Evolutionary conservation across 495 filamentous ascomycete genomes (phyloP).

Genomic region (Annulohypoxylon bovei): DNA sequence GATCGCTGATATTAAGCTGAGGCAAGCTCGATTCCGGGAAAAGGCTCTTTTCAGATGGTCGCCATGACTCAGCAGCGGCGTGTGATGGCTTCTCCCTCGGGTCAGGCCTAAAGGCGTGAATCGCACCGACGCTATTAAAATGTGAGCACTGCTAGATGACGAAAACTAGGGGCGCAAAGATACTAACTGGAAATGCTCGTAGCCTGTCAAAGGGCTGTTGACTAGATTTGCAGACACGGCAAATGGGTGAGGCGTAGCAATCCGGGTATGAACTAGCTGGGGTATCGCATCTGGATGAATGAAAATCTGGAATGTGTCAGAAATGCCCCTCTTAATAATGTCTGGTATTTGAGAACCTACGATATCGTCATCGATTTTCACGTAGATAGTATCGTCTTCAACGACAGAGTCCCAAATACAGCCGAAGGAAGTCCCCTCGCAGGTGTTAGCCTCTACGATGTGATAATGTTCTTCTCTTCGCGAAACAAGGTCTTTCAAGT

Average conservation of each 20-base stretch:
- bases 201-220: conserved; percentile 57
- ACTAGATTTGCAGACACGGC: conserved; percentile 65
- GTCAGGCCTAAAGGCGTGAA: conserved; percentile 59
- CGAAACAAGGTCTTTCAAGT: conserved; percentile 51
- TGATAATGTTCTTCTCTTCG: conserved; percentile 38
- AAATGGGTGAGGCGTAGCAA: conserved; percentile 57
- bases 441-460: conserved; percentile 39
- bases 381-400: conserved; percentile 57
- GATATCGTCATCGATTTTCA: conserved; percentile 67
- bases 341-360: conserved; percentile 45
- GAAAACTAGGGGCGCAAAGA: not conserved
- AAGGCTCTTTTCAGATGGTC: conserved; percentile 36
- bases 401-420: conserved; percentile 48
- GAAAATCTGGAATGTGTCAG: conserved; percentile 49
- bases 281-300: conserved; percentile 64
- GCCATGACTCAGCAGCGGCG: conserved; percentile 39
- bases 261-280: conserved; percentile 61
- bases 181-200: conserved; percentile 53
- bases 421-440: conserved; percentile 44
- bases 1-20: conserved; percentile 20
- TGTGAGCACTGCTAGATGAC: not conserved
- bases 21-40: conserved; percentile 29
- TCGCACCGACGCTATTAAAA: conserved; percentile 46
- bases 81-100: conserved; percentile 39
- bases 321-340: not conserved